A percentile compares a stretch with the other conserved stretches of the same genome.
Evolutionary conservation across 208 protist genomes (phyloP).

Genomic region (Trypanosoma congolense): DNA sequence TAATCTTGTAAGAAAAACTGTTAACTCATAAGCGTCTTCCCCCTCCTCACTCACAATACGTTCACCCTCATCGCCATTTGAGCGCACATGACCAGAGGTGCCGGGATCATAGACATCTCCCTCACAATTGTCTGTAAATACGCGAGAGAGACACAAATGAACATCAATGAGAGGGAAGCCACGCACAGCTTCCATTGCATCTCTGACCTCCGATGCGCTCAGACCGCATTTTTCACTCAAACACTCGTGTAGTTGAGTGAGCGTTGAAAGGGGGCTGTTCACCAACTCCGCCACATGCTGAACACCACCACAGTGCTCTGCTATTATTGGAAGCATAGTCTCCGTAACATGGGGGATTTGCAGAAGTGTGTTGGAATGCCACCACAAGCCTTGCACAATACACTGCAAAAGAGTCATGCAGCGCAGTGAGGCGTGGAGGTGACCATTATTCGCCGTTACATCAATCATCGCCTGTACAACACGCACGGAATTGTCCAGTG

Average conservation of each 20-base stretch:
- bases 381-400: slow-evolving; percentile 92
- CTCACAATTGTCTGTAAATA: slow-evolving; percentile 7
- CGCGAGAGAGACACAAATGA: slow-evolving; percentile 33
- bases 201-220: slow-evolving; percentile 33
- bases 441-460: slow-evolving; percentile 92
- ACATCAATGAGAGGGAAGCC: slow-evolving; percentile 78
- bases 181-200: slow-evolving; percentile 72
- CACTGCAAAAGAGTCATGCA: slow-evolving; percentile 94
- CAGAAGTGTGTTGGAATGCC: slow-evolving; percentile 72
- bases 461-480: slow-evolving; percentile 96
- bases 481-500: slow-evolving; percentile 96
- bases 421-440: slow-evolving; percentile 80
- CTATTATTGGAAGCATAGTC: slow-evolving; percentile 63
- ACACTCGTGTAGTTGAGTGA: slow-evolving; percentile 44
- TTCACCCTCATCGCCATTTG: neutral
- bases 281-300: slow-evolving; percentile 63
- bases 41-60: slow-evolving; percentile 21
- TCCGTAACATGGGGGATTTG: slow-evolving; percentile 81
- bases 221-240: slow-evolving; percentile 53
- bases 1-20: slow-evolving; percentile 61
- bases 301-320: slow-evolving; percentile 48
- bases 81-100: no score
- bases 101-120: slow-evolving; percentile 17
- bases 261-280: slow-evolving; percentile 44
- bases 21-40: slow-evolving; percentile 44